Base-by-base conservation (phyloP, 2,329 filamentous ascomycete species). In the Microsporum canis region DNA sequence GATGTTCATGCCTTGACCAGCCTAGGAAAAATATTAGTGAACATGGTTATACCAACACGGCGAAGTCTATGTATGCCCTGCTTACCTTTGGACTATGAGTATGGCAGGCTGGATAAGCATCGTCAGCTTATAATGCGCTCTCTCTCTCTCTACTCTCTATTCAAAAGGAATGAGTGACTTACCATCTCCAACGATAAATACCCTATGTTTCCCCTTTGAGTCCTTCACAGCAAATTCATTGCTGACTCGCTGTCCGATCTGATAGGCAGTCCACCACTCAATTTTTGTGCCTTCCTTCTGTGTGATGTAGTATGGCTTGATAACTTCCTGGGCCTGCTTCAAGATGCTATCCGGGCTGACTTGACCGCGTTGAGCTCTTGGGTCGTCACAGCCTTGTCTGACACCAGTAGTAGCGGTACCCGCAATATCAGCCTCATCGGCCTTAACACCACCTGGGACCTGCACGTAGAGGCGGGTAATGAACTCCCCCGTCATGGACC, bases 141-240 rank as follows among this genome's bases (percentile, higher is more conserved):
- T 29, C 7, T 5, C 17, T 23, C 17, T 23, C 17, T 23, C 17
- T 23, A 14, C 41, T 5, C 56, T 29, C 7, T 5, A 39, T 23
- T 14, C 12, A 43, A 31, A 39, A 17, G 12, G 5, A 2, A 31
- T 12, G 12, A 5, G 5, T 39, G 3, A 63, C 71, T 59, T 67
- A 75, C 73, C 75, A 73, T 91, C 88, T 41, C 88, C 88, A 14
- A 84, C 86, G 33, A 91, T 79, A 70, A 90, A 90, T 1, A 90
- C 85, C 59, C 87, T 80, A 65, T 87, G 80, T 62, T 88, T 82
- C 0, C 85, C 87, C 66, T 87, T 87, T n/a, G 78, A 81, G 61
- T 87, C 84, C 1, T 86, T 81, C 38, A 88, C 68, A 0, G 78
- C 80, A 70, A 86, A 87, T 47, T 78, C 75, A 0, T 77, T 79